Percentiles rank a stretch among this genome's conserved stretches.
These are phyloP conservation scores for Arctium minus DNA, from an alignment of 129 eudicot genomes.

Conservation along the genomic window DNA sequence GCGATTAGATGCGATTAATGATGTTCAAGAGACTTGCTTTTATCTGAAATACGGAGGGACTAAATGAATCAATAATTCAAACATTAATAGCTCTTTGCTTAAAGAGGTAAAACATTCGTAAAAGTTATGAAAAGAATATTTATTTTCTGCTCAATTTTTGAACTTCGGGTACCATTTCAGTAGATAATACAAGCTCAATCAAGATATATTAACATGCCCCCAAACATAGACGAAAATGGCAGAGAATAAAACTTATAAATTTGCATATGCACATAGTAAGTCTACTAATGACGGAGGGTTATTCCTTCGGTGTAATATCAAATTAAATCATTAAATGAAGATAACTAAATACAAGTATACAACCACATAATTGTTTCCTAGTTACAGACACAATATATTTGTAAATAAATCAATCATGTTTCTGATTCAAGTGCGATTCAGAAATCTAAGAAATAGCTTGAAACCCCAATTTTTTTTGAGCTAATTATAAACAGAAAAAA, in stretches of 20 bases:
- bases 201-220: constrained; percentile 15
- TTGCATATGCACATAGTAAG: neutral
- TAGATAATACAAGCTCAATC: constrained; percentile 13
- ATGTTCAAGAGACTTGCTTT: neutral
- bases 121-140: neutral
- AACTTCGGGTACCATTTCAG: constrained; percentile 16
- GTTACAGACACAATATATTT: neutral
- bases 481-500: neutral
- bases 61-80: neutral
- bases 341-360: neutral
- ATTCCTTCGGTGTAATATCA: neutral
- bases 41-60: neutral
- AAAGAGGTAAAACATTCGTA: neutral
- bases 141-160: constrained; percentile 12
- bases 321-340: neutral
- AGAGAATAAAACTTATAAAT: neutral
- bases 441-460: neutral
- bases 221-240: constrained; percentile 6
- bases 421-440: neutral
- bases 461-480: neutral
- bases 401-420: neutral
- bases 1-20: neutral
- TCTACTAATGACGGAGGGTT: neutral
- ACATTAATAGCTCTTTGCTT: constrained; percentile 2
- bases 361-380: neutral